Base-by-base conservation (phyloP, 805 yeast genomes). In the Candida suzukii region DNA sequence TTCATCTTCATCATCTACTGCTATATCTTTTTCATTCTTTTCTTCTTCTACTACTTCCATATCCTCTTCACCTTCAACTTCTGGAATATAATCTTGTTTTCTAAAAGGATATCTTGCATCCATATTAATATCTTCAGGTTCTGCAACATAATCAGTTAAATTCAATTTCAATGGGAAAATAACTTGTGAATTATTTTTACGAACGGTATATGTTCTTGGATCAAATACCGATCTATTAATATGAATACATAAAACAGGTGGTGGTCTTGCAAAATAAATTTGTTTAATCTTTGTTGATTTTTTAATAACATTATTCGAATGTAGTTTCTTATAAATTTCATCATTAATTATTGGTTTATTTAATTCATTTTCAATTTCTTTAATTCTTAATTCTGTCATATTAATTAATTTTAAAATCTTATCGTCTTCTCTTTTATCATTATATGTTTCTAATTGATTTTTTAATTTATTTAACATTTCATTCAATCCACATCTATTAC, bases 141-240 rank as follows among this genome's bases (percentile, higher is more conserved):
- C 81, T 2, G 86, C 87, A 20, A 82, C 80, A 64, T 74, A 88
- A 19, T 74, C 78, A 12, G 79, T 67, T 53, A 90, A 64, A 55
- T 88, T 81, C 45, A 91, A 64, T 35, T 70, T 67, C 33, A 76
- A 54, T 3, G 95, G 91, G 65, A 88, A 88, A 11, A 74, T 61
- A n/a, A 91, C 91, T 39, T 77, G 74, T 5, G 96, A 83, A 38
- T 85, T 78, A 58, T 90, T 90, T 58, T 91, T 91, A 48, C 86
- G 75, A 22, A 88, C 83, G 69, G 75, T 76, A 45, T 85, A 93
- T 0, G 95, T 84, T 42, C 76, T 68, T 41, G 93, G 86, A 60
- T 91, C 97, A 60, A 88, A 91, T 13, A 87, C 96, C 2, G 96
- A 87, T 55, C 99, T 76, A 59, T 91, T 91, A 47, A 91, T 83